Evolutionary conservation across 2,329 filamentous ascomycete species (phyloP).

Genomic region (Scopulariopsis brevicaulis): DNA sequence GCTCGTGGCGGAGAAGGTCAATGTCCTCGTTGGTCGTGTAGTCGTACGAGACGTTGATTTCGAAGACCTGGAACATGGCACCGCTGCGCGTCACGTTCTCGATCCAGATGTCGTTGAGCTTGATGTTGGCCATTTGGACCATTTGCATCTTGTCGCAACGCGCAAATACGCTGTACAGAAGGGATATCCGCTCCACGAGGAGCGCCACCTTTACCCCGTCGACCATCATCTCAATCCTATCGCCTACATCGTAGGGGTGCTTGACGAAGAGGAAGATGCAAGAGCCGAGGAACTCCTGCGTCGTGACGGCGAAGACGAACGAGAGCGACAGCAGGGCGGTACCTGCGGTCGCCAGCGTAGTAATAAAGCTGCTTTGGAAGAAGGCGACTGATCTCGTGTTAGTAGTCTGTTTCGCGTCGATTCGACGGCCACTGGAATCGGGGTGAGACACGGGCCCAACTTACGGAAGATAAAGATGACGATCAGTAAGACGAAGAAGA

Average conservation of each 20-base stretch:
- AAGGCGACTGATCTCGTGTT: slow-evolving; percentile 55
- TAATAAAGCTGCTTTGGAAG: slow-evolving; percentile 75
- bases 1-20: slow-evolving; percentile 71
- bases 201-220: slow-evolving; percentile 45
- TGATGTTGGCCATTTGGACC: slow-evolving; percentile 73
- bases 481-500: slow-evolving; percentile 70
- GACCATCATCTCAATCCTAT: slow-evolving; percentile 71
- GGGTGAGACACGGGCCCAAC: slow-evolving; percentile 13
- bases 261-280: slow-evolving; percentile 99
- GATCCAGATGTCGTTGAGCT: slow-evolving; percentile 86
- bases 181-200: slow-evolving; percentile 84
- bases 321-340: slow-evolving; percentile 91
- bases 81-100: slow-evolving; percentile 89
- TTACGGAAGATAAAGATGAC: slow-evolving; percentile 72
- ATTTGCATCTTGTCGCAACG: slow-evolving; percentile 73
- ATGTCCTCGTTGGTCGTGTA: slow-evolving; percentile 76
- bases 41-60: slow-evolving; percentile 71
- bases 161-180: slow-evolving; percentile 87
- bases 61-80: slow-evolving; percentile 78
- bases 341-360: slow-evolving; percentile 78
- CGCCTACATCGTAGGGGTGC: slow-evolving; percentile 92
- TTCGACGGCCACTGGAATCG: not conserved
- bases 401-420: not conserved
- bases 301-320: slow-evolving; percentile 87
- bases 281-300: slow-evolving; percentile 91